Percentiles rank a stretch among this genome's conserved stretches.
Conservation (phyloP, 805 yeast species). For the Starmerella sp. region DNA sequence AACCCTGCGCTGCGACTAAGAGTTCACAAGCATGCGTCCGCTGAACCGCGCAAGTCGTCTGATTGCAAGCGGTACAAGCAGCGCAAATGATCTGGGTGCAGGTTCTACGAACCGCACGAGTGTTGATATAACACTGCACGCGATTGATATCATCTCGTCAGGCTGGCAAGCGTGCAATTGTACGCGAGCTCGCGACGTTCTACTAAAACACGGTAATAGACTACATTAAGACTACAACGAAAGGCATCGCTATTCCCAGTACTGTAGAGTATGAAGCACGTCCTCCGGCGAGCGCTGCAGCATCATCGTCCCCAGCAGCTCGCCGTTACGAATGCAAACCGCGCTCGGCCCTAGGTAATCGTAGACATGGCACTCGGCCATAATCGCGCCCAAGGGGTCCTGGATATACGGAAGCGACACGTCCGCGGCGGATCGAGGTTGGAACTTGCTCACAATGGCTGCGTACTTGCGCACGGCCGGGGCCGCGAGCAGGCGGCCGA, state of each 20-base stretch:
- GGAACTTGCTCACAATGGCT: slow-evolving; percentile 11
- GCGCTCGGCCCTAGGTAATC: slow-evolving; percentile 30
- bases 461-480: slow-evolving; percentile 13
- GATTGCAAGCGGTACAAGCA: no score
- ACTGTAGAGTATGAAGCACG: slow-evolving; percentile 1
- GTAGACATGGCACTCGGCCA: slow-evolving; percentile 25
- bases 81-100: no score
- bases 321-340: slow-evolving; percentile 24
- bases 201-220: no score
- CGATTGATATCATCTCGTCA: no score
- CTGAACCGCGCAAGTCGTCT: no score
- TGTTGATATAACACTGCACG: no score
- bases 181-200: no score
- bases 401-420: slow-evolving; percentile 14
- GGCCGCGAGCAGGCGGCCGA: slow-evolving; percentile 6
- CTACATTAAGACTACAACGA: no score
- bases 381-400: slow-evolving; percentile 25
- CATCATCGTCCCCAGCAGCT: slow-evolving; percentile 21
- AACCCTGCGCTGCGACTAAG: not conserved
- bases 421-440: not conserved
- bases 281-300: slow-evolving; percentile 14
- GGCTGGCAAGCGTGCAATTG: no score
- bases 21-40: not conserved
- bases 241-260: slow-evolving; percentile 2
- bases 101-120: no score